Base-by-base conservation (phyloP, 257 asterid genomes). In the Solanum rostratum region DNA sequence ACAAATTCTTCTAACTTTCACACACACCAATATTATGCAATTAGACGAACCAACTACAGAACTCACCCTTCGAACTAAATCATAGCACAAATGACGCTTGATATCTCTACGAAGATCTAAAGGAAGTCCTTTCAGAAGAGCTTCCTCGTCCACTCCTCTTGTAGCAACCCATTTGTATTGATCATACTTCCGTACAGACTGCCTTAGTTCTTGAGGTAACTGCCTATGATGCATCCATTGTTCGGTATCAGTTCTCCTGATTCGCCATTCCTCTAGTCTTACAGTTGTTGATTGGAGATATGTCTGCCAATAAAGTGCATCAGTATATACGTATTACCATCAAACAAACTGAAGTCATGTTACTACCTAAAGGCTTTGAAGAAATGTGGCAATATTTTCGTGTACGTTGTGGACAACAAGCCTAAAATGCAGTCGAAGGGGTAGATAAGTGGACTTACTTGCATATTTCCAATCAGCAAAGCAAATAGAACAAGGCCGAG, bases 141-240 rank as follows among this genome's bases (percentile, higher is more conserved):
- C 71, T 84, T 95, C 99, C 90, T 97, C 99, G 6, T 97, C 98
- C 0, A 97, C 98, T 70, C 99, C 99, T 89, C 98, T 86, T 3
- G 98, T 97, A 7, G 98, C 99, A 18, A 91, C 86, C 98, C 99
- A 97, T 86, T 94, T 95, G 80, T 93, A 97, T 45, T 95, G 99
- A 92, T 97, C 97, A 83, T 95, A 97, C 83, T 95, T 95, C 45
- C 98, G 90, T 8, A 97, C 96, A 5, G 98, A 92, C 69, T 94
- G 95, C 88, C 98, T 87, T 80, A 97, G 84, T 80, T 95, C 97
- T 54, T 90, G 97, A 37, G 99, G 99, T 14, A 97, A 89, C 91
- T 95, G 99, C 87, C 99, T 90, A 27, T 97, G 99, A 85, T 84
- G 99, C 98, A 97, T 97, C 99, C 99, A 97, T 82, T 94, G 98